These are phyloP conservation scores for Didymella pinodella DNA, from an alignment of 2,329 filamentous ascomycete genomes.

Conservation along the genomic window DNA sequence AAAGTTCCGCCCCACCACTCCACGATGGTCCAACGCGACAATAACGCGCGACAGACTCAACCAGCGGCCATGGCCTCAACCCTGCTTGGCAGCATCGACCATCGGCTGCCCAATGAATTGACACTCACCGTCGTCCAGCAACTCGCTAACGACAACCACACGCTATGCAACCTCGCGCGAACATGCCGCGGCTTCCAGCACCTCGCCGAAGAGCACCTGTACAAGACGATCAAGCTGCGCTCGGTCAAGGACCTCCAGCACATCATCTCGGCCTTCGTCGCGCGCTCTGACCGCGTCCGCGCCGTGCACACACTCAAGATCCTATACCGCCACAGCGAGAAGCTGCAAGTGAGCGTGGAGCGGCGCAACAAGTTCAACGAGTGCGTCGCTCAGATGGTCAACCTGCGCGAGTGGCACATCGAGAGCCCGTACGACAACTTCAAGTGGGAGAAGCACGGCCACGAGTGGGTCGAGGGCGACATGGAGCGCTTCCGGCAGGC, in stretches of 20 bases:
- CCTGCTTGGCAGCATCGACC: conserved; percentile 23
- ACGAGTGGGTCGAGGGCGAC: conserved; percentile 44
- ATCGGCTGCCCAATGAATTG: conserved; percentile 41
- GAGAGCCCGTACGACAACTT: conserved; percentile 50
- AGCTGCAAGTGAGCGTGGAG: conserved; percentile 32
- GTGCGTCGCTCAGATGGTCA: conserved; percentile 41
- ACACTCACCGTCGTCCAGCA: conserved; percentile 40
- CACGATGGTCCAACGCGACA: not conserved
- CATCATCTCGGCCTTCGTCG: conserved; percentile 38
- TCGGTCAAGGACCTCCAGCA: conserved; percentile 37
- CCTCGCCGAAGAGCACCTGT: conserved; percentile 45
- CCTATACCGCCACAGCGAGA: conserved; percentile 36
- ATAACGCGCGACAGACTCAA: not conserved
- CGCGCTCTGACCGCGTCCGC: conserved; percentile 36
- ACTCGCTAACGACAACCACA: conserved; percentile 32
- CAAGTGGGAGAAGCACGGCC: conserved; percentile 37
- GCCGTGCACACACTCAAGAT: conserved; percentile 46
- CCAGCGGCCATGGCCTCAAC: conserved; percentile 27
- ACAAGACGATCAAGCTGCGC: conserved; percentile 41
- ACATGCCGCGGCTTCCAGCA: conserved; percentile 43
- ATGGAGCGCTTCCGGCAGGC: conserved; percentile 44
- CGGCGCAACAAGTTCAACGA: conserved; percentile 40
- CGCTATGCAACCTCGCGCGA: conserved; percentile 39
- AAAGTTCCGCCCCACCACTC: conserved; percentile 2
- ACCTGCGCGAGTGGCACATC: conserved; percentile 43